Percentiles rank a stretch among this genome's conserved stretches.
These are phyloP conservation scores for Mollisia scopiformis DNA, from an alignment of 2,329 filamentous ascomycete genomes.

Conservation along the genomic window DNA sequence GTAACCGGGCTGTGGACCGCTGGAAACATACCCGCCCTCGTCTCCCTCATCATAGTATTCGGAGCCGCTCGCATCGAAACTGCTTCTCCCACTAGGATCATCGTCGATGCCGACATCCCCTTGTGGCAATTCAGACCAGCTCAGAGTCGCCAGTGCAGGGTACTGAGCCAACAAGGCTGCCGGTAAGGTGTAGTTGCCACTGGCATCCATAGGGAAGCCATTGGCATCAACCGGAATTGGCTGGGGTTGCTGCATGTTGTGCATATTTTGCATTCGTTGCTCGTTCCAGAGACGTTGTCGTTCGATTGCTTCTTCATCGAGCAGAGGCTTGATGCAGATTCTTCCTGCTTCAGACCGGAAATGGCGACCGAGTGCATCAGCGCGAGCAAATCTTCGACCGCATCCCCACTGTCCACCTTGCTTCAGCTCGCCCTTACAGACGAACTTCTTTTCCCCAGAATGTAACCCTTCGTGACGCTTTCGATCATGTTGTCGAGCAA, in stretches of 20 bases:
- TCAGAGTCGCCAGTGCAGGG: conserved; percentile 86
- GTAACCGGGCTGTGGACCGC: conserved; percentile 35
- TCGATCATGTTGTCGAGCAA: conserved; percentile 94
- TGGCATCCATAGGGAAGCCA: conserved; percentile 59
- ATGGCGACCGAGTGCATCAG: conserved; percentile 90
- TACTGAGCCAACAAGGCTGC: conserved; percentile 89
- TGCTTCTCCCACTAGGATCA: conserved; percentile 77
- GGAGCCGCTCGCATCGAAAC: conserved; percentile 76
- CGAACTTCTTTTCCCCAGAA: conserved; percentile 97
- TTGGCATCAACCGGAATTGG: conserved; percentile 63
- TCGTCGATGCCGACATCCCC: conserved; percentile 66
- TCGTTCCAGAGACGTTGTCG: conserved; percentile 76
- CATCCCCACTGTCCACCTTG: conserved; percentile 88
- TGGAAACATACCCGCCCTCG: conserved; percentile 67
- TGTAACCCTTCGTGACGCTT: conserved; percentile 97
- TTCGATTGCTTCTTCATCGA: conserved; percentile 91
- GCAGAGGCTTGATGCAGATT: conserved; percentile 94
- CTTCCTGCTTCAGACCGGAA: conserved; percentile 95
- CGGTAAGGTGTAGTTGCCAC: conserved; percentile 71
- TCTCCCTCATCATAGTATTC: conserved; percentile 74
- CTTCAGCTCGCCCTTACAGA: conserved; percentile 90
- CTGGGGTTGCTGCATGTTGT: conserved; percentile 63
- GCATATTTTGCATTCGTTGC: conserved; percentile 66
- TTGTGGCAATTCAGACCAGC: conserved; percentile 79
- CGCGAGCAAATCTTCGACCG: conserved; percentile 88